Percentiles rank a stretch among this genome's conserved stretches.
Conservation (phyloP, 2,329 filamentous ascomycete genomes). For the Cadophora luteo-olivacea region DNA sequence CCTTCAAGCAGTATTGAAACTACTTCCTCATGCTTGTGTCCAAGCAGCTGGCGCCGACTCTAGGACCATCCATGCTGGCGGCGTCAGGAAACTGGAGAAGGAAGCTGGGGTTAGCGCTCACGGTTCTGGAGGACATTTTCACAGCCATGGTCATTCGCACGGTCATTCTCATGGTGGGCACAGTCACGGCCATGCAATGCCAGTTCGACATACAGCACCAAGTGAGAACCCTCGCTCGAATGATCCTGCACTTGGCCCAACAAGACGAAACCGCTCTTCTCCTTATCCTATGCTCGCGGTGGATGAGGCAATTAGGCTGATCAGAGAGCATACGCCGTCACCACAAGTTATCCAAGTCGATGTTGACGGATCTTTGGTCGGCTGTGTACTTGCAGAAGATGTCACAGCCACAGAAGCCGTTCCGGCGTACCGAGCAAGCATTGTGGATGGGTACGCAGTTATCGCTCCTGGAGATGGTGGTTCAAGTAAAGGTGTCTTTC, state of each 20-base stretch:
- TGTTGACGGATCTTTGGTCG: conserved; percentile 72
- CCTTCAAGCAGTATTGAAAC: conserved; percentile 83
- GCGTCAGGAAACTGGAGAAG: conserved; percentile 81
- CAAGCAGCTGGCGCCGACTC: conserved; percentile 88
- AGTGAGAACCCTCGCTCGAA: conserved; percentile 64
- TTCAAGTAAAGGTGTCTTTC: conserved; percentile 79
- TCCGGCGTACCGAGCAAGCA: conserved; percentile 92
- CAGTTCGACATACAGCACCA: conserved; percentile 75
- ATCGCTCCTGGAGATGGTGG: conserved; percentile 65
- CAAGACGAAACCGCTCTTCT: conserved; percentile 79
- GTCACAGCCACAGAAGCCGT: conserved; percentile 83
- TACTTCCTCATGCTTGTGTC: conserved; percentile 93
- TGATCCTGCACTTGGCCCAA: conserved; percentile 65
- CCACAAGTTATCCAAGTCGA: conserved; percentile 62
- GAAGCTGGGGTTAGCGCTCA: conserved; percentile 70
- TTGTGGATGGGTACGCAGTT: conserved; percentile 95
- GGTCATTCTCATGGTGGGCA: conserved; percentile 57
- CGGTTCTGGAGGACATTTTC: conserved; percentile 50
- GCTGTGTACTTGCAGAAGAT: conserved; percentile 82
- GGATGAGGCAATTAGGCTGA: conserved; percentile 75
- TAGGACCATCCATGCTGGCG: conserved; percentile 77
- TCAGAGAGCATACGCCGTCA: conserved; percentile 74
- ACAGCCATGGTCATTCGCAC: conserved; percentile 56
- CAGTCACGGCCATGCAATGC: conserved; percentile 65
- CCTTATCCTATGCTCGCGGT: conserved; percentile 94